Evolutionary conservation across 768 basidiomycete species (phyloP), one percentile per base, ranked within the genome.

Genomic region (Suillus luteus): DNA sequence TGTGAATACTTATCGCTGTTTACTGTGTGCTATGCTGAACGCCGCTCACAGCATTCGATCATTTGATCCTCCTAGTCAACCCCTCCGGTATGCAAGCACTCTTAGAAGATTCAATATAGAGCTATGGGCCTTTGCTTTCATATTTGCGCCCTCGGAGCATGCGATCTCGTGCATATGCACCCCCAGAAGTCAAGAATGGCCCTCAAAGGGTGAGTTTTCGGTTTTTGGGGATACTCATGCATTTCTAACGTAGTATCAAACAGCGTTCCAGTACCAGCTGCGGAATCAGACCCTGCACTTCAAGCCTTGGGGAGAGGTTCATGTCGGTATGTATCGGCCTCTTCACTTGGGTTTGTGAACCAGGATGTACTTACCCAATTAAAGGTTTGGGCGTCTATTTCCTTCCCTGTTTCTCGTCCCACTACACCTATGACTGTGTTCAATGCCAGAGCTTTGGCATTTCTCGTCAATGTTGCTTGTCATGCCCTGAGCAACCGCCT

Each of bases 371-470:
- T 68, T 61, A 27, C 43, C 38, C 51, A 49, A 64, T 61, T 43
- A 54, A 73, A 95, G 92, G 92, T 98, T 68, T 93, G 96, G 44
- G 93, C 96, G 15, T 84, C 90, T 46, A 95, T 92, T 11, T 95
- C 99, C 43, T 99, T 99, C 92, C 97, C 97, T 0, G 27, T 92
- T 98, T 22, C 81, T 99, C 62, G 93, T 99, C 63, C 97, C 96
- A 0, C 91, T 5, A 85, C 85, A 8, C 97, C 96, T 0, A 96
- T 99, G 86, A 88, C 95, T 3, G 87, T 90, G 10, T 99, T 98
- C 88, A 99, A 99, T 71, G 93, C 92, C 19, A 88, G 90, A 6
- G 97, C 96, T 2, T 80, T 99, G 11, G 33, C 33, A 35, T 35
- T 7, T 35, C 33, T 35, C 33, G 33, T 35, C 33, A 35, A 4